Percentiles rank a stretch among this genome's conserved stretches.
These are phyloP conservation scores for Golubevia sp. DNA, from an alignment of 1,284 basidiomycete species.

Conservation along the genomic window DNA sequence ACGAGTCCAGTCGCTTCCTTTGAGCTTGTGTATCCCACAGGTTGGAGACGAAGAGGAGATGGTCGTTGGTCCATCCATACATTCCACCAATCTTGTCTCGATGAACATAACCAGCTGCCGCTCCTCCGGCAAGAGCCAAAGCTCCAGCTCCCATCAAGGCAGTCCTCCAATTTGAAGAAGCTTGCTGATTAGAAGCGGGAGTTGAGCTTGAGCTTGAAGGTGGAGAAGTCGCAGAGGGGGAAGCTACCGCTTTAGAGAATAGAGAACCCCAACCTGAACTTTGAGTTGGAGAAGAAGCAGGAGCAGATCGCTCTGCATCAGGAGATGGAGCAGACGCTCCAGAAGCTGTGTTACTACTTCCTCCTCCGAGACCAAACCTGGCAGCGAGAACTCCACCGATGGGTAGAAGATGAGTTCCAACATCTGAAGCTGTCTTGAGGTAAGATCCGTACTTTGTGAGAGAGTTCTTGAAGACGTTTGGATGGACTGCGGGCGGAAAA, in stretches of 20 bases:
- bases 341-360: slow-evolving; percentile 21
- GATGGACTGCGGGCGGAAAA: slow-evolving; percentile 68
- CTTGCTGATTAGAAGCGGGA: no score
- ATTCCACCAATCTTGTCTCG: slow-evolving; percentile 66
- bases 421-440: slow-evolving; percentile 70
- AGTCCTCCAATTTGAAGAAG: no score
- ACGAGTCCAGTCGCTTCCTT: slow-evolving; percentile 69
- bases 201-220: no score
- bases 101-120: slow-evolving; percentile 76
- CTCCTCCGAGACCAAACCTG: slow-evolving; percentile 1
- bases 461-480: slow-evolving; percentile 81
- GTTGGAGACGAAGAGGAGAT: slow-evolving; percentile 85
- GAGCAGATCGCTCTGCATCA: slow-evolving; percentile 16
- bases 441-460: slow-evolving; percentile 78
- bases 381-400: slow-evolving; percentile 66
- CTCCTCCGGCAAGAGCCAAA: slow-evolving; percentile 74
- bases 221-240: no score
- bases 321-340: slow-evolving; percentile 49
- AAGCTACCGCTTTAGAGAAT: neutral
- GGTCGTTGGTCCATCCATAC: slow-evolving; percentile 75
- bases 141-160: slow-evolving; percentile 28
- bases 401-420: slow-evolving; percentile 64
- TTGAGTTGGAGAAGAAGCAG: slow-evolving; percentile 2
- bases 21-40: slow-evolving; percentile 80
- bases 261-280: neutral